These are phyloP conservation scores for Sambucus nigra DNA, from an alignment of 129 eudicot genomes.

Conservation along the genomic window DNA sequence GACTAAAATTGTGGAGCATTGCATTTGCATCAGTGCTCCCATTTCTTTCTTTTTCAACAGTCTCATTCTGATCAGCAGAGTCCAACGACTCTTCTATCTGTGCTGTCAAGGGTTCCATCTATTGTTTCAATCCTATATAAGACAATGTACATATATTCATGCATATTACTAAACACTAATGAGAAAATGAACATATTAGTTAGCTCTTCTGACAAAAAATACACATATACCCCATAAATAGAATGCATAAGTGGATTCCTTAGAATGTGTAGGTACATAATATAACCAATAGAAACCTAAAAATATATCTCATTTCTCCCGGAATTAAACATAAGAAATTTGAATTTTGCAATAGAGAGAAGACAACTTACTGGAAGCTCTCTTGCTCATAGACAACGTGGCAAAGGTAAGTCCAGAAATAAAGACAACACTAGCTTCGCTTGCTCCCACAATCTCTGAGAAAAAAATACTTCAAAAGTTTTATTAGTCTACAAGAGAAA, in stretches of 20 bases:
- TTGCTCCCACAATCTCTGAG: conserved; percentile 86
- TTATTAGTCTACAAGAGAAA: no score
- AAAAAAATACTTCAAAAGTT: conserved; percentile 63
- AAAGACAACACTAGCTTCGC: conserved; percentile 69
- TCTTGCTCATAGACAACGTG: conserved; percentile 46
- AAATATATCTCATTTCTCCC: no score
- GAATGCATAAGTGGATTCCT: not conserved
- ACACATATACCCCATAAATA: no score
- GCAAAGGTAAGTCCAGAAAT: conserved; percentile 80
- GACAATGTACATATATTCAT: conserved; percentile 9
- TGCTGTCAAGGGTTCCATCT: conserved; percentile 50
- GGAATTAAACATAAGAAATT: conserved; percentile 8
- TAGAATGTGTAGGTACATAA: not conserved
- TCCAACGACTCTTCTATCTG: conserved; percentile 48
- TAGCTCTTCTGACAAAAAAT: no score
- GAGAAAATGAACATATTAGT: no score
- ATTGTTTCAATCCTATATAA: conserved; percentile 42
- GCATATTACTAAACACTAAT: not conserved
- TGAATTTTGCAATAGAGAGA: conserved; percentile 1
- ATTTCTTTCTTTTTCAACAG: conserved; percentile 23
- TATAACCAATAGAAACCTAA: no score
- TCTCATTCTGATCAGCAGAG: conserved; percentile 34
- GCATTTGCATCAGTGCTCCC: conserved; percentile 21
- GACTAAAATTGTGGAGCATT: no score
- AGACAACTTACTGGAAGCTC: conserved; percentile 37